phyloP scores from a whole-genome alignment of 2,329 filamentous ascomycete genomes.

The Colletotrichum falcatum region DNA sequence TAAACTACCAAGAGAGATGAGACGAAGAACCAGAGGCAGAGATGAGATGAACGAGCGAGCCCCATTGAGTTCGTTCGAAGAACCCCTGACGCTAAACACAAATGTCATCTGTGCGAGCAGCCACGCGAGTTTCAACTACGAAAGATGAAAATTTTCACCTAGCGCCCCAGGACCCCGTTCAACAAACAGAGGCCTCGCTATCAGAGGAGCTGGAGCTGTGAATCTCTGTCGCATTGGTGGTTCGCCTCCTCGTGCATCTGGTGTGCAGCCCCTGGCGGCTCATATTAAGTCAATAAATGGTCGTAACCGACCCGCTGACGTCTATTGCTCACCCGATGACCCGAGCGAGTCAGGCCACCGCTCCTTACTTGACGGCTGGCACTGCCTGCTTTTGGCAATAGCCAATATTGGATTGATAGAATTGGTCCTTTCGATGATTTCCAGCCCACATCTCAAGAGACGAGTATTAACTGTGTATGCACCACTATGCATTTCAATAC shows the following conservation, averaged over 20 bases:
- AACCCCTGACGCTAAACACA: constrained; percentile 5
- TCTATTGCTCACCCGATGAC: constrained; percentile 26
- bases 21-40: constrained; percentile 28
- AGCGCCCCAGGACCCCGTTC: background rate
- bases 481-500: background rate
- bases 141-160: constrained; percentile 1
- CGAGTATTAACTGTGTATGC: background rate
- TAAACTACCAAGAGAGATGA: constrained; percentile 32
- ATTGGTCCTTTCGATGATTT: constrained; percentile 27
- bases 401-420: constrained; percentile 26
- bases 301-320: constrained; percentile 17
- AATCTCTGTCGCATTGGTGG: background rate
- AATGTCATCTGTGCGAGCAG: constrained; percentile 26
- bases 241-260: background rate
- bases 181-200: background rate
- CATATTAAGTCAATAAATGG: constrained; percentile 26
- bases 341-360: constrained; percentile 25
- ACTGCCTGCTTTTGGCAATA: constrained; percentile 18
- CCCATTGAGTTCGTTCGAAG: constrained; percentile 27
- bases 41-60: constrained; percentile 36
- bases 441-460: constrained; percentile 24
- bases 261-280: constrained; percentile 1
- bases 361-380: constrained; percentile 13
- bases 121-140: constrained; percentile 8
- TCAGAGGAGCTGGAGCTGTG: background rate